phyloP scores from a whole-genome alignment of 192 early-diverging fungal species.

The Backusella circina region DNA sequence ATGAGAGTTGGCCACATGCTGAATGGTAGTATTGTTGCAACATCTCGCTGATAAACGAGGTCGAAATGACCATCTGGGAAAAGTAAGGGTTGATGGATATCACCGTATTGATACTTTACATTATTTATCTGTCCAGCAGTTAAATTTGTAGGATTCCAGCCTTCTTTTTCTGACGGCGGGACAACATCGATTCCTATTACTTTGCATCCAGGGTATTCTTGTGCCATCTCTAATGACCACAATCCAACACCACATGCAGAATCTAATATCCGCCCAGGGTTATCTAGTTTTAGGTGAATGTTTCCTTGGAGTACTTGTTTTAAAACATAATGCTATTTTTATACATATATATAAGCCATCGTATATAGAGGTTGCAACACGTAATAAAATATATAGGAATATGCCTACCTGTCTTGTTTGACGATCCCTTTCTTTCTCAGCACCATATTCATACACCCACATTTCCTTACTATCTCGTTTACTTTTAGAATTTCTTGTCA shows the following conservation, averaged over 20 bases:
- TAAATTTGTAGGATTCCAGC: not conserved
- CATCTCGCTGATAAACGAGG: conserved; percentile 37
- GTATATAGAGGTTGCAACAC: not conserved
- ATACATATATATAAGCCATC: not conserved
- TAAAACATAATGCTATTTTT: conserved; percentile 28
- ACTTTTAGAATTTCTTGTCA: not conserved
- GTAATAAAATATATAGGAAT: not conserved
- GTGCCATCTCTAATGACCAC: conserved; percentile 45
- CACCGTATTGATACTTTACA: conserved; percentile 20
- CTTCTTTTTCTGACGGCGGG: conserved; percentile 10
- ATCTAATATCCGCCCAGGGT: conserved; percentile 15
- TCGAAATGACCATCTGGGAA: conserved; percentile 46
- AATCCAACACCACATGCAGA: conserved; percentile 26
- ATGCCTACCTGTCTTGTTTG: conserved; percentile 11
- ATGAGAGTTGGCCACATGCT: conserved; percentile 18
- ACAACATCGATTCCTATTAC: conserved; percentile 52
- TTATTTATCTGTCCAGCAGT: not conserved
- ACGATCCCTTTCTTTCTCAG: conserved; percentile 13
- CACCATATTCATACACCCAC: conserved; percentile 19
- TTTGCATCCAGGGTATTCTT: conserved; percentile 40
- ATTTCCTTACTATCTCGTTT: not conserved
- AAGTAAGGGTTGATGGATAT: conserved; percentile 35
- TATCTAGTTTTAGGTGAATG: conserved; percentile 1
- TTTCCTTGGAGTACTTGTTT: conserved; percentile 27
- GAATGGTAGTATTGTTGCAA: conserved; percentile 12